Evolutionary conservation across 2,329 filamentous ascomycete species (phyloP).

Genomic region (Dryadomyces quercivorus): DNA sequence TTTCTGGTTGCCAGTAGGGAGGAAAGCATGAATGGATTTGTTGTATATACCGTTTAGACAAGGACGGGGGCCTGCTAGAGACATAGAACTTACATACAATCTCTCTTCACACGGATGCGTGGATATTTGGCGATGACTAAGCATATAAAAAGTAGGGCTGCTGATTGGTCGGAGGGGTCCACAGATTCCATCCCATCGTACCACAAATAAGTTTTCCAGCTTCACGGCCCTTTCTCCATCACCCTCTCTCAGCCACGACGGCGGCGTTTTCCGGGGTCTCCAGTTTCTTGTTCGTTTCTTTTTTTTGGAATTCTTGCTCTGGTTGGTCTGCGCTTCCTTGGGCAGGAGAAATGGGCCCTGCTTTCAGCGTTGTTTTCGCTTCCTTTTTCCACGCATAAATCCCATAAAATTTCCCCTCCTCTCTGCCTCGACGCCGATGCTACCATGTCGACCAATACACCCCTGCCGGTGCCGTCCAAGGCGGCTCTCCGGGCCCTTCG

Average conservation of each 20-base stretch:
- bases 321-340: neutral
- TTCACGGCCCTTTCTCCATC: neutral
- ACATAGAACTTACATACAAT: neutral
- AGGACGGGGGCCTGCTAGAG: neutral
- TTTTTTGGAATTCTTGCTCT: neutral
- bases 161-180: neutral
- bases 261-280: no score
- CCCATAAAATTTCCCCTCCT: neutral
- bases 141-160: neutral
- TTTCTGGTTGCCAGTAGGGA: neutral
- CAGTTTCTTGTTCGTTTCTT: neutral
- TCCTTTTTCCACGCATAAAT: neutral
- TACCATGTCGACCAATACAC: conserved; percentile 18
- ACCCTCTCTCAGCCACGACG: no score
- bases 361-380: neutral
- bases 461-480: conserved; percentile 31
- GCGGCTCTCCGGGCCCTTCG: conserved; percentile 31
- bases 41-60: neutral
- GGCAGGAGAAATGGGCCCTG: neutral
- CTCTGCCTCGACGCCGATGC: neutral
- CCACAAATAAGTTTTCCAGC: neutral
- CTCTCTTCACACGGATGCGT: neutral
- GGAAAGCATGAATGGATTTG: neutral
- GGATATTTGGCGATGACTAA: neutral
- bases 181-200: neutral